These are phyloP conservation scores for Pseudogymnoascus sp. DNA, from an alignment of 2,329 filamentous ascomycete genomes.

Conservation along the genomic window DNA sequence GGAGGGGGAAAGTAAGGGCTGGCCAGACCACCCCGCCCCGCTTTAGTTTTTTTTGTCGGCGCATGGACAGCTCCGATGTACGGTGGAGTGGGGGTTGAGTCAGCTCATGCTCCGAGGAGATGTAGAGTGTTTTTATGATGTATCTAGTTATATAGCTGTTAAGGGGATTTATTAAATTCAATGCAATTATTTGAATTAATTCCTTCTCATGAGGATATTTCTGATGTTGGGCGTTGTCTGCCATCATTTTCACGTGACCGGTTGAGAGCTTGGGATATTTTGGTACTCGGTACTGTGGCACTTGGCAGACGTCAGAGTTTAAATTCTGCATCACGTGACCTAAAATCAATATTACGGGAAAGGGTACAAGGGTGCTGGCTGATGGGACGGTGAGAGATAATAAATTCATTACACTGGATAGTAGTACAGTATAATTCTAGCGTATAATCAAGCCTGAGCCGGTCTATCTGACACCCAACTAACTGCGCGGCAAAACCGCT, in stretches of 20 bases:
- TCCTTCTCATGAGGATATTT: not conserved
- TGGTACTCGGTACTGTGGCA: not conserved
- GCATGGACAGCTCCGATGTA: not conserved
- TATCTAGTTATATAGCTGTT: not conserved
- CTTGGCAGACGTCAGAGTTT: constrained; percentile 5
- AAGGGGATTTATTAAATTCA: not conserved
- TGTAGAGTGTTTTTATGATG: not conserved
- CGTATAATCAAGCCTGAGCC: not conserved
- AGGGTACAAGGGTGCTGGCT: not conserved
- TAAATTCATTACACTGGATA: not conserved
- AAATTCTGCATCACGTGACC: not conserved
- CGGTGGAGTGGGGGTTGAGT: not conserved
- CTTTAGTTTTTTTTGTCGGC: not conserved
- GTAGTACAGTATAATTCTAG: not conserved
- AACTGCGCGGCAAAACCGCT: not conserved
- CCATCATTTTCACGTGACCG: no score
- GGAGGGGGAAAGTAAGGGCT: not conserved
- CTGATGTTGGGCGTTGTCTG: not conserved
- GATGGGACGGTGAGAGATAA: not conserved
- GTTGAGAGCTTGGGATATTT: no score
- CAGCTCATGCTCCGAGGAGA: not conserved
- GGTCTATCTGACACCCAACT: not conserved
- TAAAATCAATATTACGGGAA: not conserved
- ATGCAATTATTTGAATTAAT: not conserved
- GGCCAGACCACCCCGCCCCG: not conserved